Conservation (phyloP, 1,284 basidiomycete genomes). For the Retiboletus flavoniger region DNA sequence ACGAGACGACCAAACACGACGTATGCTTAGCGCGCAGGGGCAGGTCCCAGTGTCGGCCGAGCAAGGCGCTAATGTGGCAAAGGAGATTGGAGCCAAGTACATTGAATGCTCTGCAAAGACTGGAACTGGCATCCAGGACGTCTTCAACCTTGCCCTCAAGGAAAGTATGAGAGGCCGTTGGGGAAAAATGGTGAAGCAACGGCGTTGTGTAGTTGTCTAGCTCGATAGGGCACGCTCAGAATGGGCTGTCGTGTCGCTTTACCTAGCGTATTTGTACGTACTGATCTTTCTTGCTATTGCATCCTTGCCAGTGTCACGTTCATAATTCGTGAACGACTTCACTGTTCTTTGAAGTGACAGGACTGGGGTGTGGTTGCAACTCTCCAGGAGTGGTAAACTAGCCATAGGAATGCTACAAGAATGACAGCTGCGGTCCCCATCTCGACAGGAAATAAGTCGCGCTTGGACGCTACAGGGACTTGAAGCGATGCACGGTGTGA, state of each 20-base stretch:
- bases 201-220: slow-evolving; percentile 77
- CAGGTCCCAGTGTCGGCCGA: slow-evolving; percentile 79
- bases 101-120: slow-evolving; percentile 95
- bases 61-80: slow-evolving; percentile 78
- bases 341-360: slow-evolving; percentile 28
- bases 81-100: slow-evolving; percentile 94
- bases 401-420: slow-evolving; percentile 30
- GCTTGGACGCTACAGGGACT: slow-evolving; percentile 28
- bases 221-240: slow-evolving; percentile 6
- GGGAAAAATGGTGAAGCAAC: slow-evolving; percentile 71
- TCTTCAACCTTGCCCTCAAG: slow-evolving; percentile 87
- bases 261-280: slow-evolving; percentile 34
- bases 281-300: slow-evolving; percentile 29
- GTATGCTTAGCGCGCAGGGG: slow-evolving; percentile 93
- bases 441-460: slow-evolving; percentile 27
- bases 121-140: slow-evolving; percentile 85
- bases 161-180: slow-evolving; percentile 81
- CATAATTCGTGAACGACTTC: slow-evolving; percentile 5
- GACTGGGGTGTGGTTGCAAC: slow-evolving; percentile 20
- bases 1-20: slow-evolving; percentile 80
- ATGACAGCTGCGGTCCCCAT: slow-evolving; percentile 25
- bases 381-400: slow-evolving; percentile 22
- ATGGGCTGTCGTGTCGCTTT: slow-evolving; percentile 7
- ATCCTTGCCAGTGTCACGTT: slow-evolving; percentile 12
- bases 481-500: slow-evolving; percentile 11